Evolutionary conservation across 495 filamentous ascomycete genomes (phyloP).

Genomic region (Peziza echinospora): DNA sequence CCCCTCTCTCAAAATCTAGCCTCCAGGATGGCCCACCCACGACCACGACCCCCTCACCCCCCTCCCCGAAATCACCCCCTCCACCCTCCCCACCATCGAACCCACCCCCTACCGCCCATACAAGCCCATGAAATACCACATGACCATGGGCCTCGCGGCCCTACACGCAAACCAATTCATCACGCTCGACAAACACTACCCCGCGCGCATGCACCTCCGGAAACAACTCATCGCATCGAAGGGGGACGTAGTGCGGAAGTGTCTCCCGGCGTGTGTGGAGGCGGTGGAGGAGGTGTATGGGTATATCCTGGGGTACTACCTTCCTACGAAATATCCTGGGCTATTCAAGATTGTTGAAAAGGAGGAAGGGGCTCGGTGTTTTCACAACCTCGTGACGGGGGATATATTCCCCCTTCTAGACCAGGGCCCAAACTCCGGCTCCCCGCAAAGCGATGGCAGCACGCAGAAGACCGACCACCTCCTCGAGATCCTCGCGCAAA

Average conservation of each 20-base stretch:
- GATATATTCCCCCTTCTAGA: constrained; percentile 24
- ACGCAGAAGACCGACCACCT: constrained; percentile 9
- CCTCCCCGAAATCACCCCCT: not conserved
- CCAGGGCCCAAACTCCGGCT: constrained; percentile 13
- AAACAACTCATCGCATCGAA: not conserved
- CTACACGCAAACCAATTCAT: not conserved
- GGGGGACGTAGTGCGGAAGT: not conserved
- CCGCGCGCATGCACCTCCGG: not conserved
- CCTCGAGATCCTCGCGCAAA: constrained; percentile 32
- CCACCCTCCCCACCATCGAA: not conserved
- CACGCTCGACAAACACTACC: not conserved
- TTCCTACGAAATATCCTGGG: not conserved
- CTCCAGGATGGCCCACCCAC: no score
- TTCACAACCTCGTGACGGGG: constrained; percentile 28
- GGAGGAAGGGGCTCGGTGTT: constrained; percentile 12
- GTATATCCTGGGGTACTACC: not conserved
- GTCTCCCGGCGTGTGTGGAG: not conserved
- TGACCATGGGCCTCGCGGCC: not conserved
- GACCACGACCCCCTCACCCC: no score
- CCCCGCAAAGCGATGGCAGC: constrained; percentile 1
- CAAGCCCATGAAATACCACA: not conserved
- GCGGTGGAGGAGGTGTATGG: not conserved
- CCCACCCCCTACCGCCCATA: not conserved
- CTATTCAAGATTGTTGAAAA: not conserved
- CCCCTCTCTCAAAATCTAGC: no score